A percentile compares a stretch with the other conserved stretches of the same genome.
Conservation (phyloP, 2,329 filamentous ascomycete species). For the Fusarium zealandicum region DNA sequence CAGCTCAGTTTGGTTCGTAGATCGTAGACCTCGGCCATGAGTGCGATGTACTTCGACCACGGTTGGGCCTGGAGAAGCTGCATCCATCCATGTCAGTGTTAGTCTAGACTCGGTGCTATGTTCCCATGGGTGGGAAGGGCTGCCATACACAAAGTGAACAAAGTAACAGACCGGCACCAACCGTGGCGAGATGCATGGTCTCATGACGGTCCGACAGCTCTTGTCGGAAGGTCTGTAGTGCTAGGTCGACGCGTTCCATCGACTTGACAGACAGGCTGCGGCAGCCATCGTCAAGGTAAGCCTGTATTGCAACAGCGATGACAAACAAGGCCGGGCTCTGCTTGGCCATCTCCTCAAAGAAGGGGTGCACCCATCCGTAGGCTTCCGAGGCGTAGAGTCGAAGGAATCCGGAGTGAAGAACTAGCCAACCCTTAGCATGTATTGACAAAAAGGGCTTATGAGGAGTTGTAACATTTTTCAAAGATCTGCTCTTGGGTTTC, state of each 20-base stretch:
- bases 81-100: neutral
- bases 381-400: constrained; percentile 35
- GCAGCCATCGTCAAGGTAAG: constrained; percentile 30
- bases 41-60: constrained; percentile 36
- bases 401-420: constrained; percentile 30
- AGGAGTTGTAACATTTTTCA: constrained; percentile 26
- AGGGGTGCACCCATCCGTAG: constrained; percentile 33
- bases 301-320: constrained; percentile 34
- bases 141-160: constrained; percentile 32
- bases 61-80: constrained; percentile 35
- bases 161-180: constrained; percentile 33
- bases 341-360: constrained; percentile 36
- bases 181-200: constrained; percentile 26
- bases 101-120: neutral
- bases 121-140: neutral
- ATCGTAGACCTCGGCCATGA: constrained; percentile 34
- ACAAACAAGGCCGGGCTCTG: constrained; percentile 34
- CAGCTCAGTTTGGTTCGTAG: constrained; percentile 19
- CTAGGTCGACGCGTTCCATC: constrained; percentile 34
- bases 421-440: constrained; percentile 16
- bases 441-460: neutral
- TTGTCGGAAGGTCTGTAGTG: constrained; percentile 34
- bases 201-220: constrained; percentile 29
- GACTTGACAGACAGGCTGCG: constrained; percentile 31
- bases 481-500: constrained; percentile 29